Percentiles rank a stretch among this genome's conserved stretches.
Evolutionary conservation across 1,139 yeast genomes (phyloP).

Genomic region (Nakaseomyces nivariensis): DNA sequence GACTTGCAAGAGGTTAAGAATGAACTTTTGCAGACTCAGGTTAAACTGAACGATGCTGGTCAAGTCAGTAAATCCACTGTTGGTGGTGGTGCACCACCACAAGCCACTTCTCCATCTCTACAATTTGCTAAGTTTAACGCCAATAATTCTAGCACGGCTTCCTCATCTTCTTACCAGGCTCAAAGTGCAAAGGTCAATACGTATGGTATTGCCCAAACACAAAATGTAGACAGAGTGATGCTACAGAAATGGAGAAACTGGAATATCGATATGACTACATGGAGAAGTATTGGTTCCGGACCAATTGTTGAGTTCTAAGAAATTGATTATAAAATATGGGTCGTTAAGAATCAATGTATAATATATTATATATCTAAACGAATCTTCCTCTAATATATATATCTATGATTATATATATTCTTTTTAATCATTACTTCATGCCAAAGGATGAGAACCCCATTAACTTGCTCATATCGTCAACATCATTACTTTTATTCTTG

Average conservation of each 20-base stretch:
- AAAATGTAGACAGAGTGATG: conserved; percentile 25
- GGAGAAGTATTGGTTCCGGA: conserved; percentile 63
- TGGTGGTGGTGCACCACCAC: not conserved
- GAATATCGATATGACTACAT: conserved; percentile 76
- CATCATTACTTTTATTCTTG: conserved; percentile 12
- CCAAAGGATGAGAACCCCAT: conserved; percentile 59
- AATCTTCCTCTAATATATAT: not conserved
- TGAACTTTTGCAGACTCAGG: conserved; percentile 17
- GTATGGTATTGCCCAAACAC: conserved; percentile 11
- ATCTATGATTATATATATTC: conserved; percentile 1
- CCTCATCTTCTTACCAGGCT: conserved; percentile 12
- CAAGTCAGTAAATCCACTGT: conserved; percentile 15
- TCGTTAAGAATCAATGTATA: conserved; percentile 2
- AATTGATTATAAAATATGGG: not conserved
- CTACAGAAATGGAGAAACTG: conserved; percentile 67
- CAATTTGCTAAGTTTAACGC: conserved; percentile 13
- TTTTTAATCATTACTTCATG: conserved; percentile 20
- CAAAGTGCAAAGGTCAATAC: conserved; percentile 5
- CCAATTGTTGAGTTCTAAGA: conserved; percentile 42
- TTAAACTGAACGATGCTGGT: conserved; percentile 7
- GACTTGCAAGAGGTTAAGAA: conserved; percentile 10
- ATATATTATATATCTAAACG: not conserved
- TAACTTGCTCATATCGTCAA: conserved; percentile 9
- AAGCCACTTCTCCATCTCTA: conserved; percentile 13
- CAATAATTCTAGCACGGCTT: conserved; percentile 4